Evolutionary conservation across 257 asterid species (phyloP).

Genomic region (Buddleja alternifolia): DNA sequence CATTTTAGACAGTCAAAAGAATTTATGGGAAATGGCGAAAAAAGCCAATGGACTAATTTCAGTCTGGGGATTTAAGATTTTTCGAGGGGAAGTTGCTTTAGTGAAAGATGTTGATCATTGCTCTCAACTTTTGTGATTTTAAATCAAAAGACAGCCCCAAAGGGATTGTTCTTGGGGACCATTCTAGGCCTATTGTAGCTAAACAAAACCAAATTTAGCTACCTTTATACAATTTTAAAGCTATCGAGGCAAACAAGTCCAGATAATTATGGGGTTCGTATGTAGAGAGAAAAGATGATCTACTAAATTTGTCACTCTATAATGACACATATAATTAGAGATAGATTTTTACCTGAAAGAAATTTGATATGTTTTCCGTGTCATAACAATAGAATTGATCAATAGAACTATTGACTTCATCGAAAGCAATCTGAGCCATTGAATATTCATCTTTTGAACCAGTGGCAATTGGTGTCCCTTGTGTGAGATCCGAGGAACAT

Average conservation of each 20-base stretch:
- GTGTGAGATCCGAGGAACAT: slow-evolving; percentile 55
- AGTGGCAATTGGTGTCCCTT: slow-evolving; percentile 34
- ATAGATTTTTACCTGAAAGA: slow-evolving; percentile 60
- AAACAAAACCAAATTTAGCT: no score
- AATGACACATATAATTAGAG: no score
- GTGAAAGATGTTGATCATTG: slow-evolving; percentile 47
- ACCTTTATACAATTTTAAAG: no score
- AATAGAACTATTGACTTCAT: slow-evolving; percentile 52
- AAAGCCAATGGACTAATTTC: slow-evolving; percentile 36
- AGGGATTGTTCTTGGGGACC: slow-evolving; percentile 53
- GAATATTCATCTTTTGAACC: slow-evolving; percentile 28
- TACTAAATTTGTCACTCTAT: no score
- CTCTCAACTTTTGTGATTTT: slow-evolving; percentile 43
- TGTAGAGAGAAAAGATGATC: no score
- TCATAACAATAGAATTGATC: slow-evolving; percentile 34
- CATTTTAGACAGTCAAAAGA: slow-evolving; percentile 59
- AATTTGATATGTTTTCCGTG: slow-evolving; percentile 38
- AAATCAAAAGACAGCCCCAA: slow-evolving; percentile 41
- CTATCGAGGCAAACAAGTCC: no score
- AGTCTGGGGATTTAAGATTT: slow-evolving; percentile 28
- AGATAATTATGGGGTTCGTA: no score
- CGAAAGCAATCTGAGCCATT: slow-evolving; percentile 39
- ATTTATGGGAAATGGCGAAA: slow-evolving; percentile 51
- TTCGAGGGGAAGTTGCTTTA: slow-evolving; percentile 39
- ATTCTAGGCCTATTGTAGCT: slow-evolving; percentile 13